These are phyloP conservation scores for Fusarium verticillioides DNA, from an alignment of 2,329 filamentous ascomycete genomes.

Conservation along the genomic window DNA sequence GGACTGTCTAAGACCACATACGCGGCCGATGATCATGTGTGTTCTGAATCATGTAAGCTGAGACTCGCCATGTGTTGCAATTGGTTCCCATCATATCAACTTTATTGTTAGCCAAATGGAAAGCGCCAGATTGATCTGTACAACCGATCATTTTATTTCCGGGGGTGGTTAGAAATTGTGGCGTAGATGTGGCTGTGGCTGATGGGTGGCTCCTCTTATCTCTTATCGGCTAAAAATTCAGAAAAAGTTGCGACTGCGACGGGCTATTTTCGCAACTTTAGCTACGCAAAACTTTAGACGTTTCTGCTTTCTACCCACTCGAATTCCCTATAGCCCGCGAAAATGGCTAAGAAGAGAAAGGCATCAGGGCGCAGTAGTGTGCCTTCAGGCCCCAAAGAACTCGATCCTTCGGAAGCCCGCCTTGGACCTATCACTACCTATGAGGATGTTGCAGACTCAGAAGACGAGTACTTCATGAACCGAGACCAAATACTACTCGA, in stretches of 20 bases:
- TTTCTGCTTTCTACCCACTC: background rate
- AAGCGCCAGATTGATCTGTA: background rate
- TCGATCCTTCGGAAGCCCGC: constrained; percentile 68
- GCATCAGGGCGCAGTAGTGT: constrained; percentile 61
- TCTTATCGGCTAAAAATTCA: constrained; percentile 37
- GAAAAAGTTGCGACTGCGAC: constrained; percentile 36
- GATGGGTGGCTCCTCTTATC: constrained; percentile 11
- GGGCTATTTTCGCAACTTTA: constrained; percentile 5
- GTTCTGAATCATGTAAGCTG: constrained; percentile 7
- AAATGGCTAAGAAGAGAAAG: constrained; percentile 78
- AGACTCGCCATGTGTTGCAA: constrained; percentile 6
- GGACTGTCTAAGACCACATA: constrained; percentile 10
- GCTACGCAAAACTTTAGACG: background rate
- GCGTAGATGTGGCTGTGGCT: constrained; percentile 6
- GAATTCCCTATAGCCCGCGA: background rate
- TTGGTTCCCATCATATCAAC: constrained; percentile 1
- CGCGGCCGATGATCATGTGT: constrained; percentile 21
- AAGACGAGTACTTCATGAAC: constrained; percentile 92
- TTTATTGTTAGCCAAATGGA: background rate
- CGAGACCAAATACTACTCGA: constrained; percentile 88
- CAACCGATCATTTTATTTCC: background rate
- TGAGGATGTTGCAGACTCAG: constrained; percentile 90
- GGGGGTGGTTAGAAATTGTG: background rate
- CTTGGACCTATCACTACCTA: constrained; percentile 71
- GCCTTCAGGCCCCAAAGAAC: constrained; percentile 63